Base-by-base conservation (phyloP, 1,139 yeast species). In the Suhomyces bribrorum region DNA sequence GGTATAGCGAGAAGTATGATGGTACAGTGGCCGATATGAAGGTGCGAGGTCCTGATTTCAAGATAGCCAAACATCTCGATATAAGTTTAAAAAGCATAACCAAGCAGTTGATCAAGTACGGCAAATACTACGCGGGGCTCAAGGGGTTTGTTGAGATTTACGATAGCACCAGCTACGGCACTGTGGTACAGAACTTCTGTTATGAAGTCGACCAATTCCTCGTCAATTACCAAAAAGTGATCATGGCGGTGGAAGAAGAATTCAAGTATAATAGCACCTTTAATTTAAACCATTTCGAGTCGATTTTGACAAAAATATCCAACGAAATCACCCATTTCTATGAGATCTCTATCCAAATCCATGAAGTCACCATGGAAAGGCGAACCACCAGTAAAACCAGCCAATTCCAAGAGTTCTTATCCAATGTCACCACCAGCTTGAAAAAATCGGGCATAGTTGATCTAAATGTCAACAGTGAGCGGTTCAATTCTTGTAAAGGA, bases 41-140 rank as follows among this genome's bases (percentile, higher is more conserved):
- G 31, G 63, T 84, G 4, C 59, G 57, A 13, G 95, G 95, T 0
- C 94, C 95, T 1, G 92, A 85, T 43, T 89, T 75, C 60, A 75
- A 79, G 47, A 75, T 87, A 20, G 83, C 86, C 27, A 83, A 80
- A 50, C 80, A 80, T 43, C 65, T 92, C 50, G 95, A 88, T 53
- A 73, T 86, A 1, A 79, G 90, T 26, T 69, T 88, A 46, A 85
- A 84, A 54, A 85, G 83, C 33, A 71, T 87, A n/a, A 75, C 90
- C 14, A 77, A 78, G 50, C 71, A 78, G 40, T 61, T 89, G 28
- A 73, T 81, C 11, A 75, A 68, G 35, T 66, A 71, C 35, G 96
- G 96, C 1, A 80, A 81, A 49, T 73, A 75, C 57, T 85, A 77
- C 53, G 65, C 75, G 28, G 77, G 79, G 3, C 66, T 85, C 43